Evolutionary conservation across 371 early-diverging fungal species (phyloP), one percentile per base, ranked within the genome.

Genomic region (Mucor saturninus): DNA sequence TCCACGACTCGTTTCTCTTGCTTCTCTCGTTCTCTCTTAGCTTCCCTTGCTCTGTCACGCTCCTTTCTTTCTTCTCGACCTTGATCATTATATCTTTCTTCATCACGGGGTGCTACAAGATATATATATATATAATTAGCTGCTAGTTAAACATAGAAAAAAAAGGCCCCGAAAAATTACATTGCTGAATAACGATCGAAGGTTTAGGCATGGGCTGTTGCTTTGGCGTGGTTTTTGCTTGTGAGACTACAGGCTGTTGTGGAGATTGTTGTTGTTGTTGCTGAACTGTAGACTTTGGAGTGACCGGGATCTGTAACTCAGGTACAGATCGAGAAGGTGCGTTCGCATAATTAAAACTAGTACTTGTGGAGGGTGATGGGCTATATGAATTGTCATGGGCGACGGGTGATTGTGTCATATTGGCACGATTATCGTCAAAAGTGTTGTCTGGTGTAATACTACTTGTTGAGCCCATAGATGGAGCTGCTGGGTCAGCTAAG

Each of bases 21-120:
- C 46, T 67, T 73, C 55, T 76, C 77, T 29, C 77, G 54, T 56
- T 78, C 81, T 35, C 76, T 69, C 9, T 68, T 71, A 13, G 58
- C 61, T 48, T 80, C 75, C 51, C 77, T 53, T n/a, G 55, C 67
- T 15, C 71, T 37, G 21, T 72, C 75, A 3, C 75, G 72, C 42
- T 75, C 80, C 15, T 68, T 65, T 8, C 77, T 70, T 48, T 80
- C 81, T 21, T 74, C 62, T 14, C 53, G 49, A 4, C 53, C 49
- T 39, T 32, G 38, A 11, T 21, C 50, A 43, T 13, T 56, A n/a
- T 37, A 35, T 32, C 51, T 58, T 26, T 52, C 43, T 39, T 63
- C 63, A 56, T 63, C 63, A 6, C 56, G 51, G 29, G 62, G 48
- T 21, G 56, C 62, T 62, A 30, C 21, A 15, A 2, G 8, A 32